Evolutionary conservation across 805 yeast genomes (phyloP), one percentile per base, ranked within the genome.

Genomic region (Suhomyces sp.): DNA sequence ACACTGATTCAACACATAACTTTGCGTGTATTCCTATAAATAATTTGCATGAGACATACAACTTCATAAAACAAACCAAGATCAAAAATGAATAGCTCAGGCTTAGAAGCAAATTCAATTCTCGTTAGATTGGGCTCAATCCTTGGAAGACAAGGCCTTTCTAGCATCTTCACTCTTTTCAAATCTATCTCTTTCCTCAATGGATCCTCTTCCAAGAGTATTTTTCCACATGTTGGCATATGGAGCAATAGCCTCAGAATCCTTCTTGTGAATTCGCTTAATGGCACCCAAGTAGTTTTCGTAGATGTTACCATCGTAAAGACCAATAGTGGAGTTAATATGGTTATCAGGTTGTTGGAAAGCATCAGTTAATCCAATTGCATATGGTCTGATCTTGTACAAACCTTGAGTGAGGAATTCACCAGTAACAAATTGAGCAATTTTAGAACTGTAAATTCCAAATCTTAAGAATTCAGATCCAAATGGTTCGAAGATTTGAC

Each of bases 271-370:
- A 30, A 53, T 50, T 6, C 40, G 39, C 48, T 72, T 70, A 40
- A 81, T 82, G 37, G 68, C 65, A 17, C 53, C 63, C 54, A 81
- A 82, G 65, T 88, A 88, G 58, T 84, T 79, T 53, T 80, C 79
- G 65, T 88, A 88, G 38, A 86, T 80, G 57, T 88, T 81, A 39
- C 96, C 96, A 49, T 84, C 79, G 60, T 74, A 81, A 38, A 70
- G 72, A 30, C 96, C 97, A 39, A 88, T 74, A 4, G 93, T 81
- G 0, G 96, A 79, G 58, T 88, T 85, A 53, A 88, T 72, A 65
- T 83, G 76, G 56, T 74, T 82, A 63, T 88, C 96, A 25, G 87
- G 78, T 44, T 83, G 72, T 60, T 83, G 78, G 70, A 88, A 88
- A 1, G 95, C 74, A 60, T 88, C 97, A 4, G 95, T 83, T 40